Conservation (phyloP, 495 filamentous ascomycete species). For the Penicillium tannophilum region DNA sequence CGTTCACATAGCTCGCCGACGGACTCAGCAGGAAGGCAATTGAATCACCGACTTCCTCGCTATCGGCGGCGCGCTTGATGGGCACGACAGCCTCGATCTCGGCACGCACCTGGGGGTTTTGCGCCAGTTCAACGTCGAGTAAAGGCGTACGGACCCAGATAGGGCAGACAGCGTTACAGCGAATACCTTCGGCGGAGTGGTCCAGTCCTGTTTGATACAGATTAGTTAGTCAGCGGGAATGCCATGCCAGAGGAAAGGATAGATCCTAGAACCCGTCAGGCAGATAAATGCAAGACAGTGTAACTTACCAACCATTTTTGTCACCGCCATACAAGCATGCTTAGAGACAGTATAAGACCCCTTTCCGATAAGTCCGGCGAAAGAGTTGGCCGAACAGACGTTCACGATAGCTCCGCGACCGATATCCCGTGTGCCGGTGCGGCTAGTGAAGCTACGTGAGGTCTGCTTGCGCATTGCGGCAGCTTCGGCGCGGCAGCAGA, state of each 20-base stretch:
- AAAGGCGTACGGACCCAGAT: neutral
- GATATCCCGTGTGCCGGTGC: neutral
- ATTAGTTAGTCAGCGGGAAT: too few species aligned
- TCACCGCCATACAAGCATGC: neutral
- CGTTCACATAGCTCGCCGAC: neutral
- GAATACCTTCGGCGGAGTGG: neutral
- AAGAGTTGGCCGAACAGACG: neutral
- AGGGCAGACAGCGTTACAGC: neutral
- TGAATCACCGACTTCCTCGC: neutral
- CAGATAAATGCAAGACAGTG: too few species aligned
- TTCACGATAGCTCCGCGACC: neutral
- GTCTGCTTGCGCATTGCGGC: neutral
- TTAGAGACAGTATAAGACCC: neutral
- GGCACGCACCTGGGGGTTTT: neutral
- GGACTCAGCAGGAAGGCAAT: constrained; percentile 1
- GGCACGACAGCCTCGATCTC: neutral
- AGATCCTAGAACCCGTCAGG: too few species aligned
- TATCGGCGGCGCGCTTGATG: neutral
- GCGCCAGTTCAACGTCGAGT: neutral
- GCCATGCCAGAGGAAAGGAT: too few species aligned
- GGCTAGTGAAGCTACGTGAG: neutral
- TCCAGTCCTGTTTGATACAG: neutral
- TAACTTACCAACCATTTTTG: neutral
- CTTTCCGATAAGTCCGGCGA: neutral
- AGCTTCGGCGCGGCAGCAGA: neutral